Evolutionary conservation across 2,329 filamentous ascomycete species (phyloP).

Genomic region (Clonostachys solani): DNA sequence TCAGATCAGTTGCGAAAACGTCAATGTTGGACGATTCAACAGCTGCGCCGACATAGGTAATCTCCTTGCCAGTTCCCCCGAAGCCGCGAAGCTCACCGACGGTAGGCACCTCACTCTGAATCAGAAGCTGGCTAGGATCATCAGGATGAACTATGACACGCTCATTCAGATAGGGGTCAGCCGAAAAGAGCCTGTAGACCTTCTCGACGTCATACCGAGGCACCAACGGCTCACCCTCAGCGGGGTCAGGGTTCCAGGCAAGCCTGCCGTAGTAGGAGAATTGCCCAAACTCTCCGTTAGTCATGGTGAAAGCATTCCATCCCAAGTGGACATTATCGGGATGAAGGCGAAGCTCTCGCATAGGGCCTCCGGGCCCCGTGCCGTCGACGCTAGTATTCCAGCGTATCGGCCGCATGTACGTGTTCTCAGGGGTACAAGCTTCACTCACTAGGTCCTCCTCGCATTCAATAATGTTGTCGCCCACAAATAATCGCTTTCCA

Average conservation of each 20-base stretch:
- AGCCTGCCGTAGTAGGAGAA: not conserved
- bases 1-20: conserved; percentile 27
- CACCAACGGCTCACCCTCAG: not conserved
- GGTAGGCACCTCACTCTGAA: conserved; percentile 12
- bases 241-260: not conserved
- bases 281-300: not conserved
- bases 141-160: too few species aligned
- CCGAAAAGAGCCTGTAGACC: not conserved
- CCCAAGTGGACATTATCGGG: conserved; percentile 32
- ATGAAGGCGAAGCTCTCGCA: conserved; percentile 34
- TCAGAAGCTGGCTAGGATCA: not conserved
- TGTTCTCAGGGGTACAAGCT: conserved; percentile 22
- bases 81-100: conserved; percentile 37
- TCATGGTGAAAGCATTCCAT: conserved; percentile 23
- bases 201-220: not conserved
- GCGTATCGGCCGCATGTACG: conserved; percentile 29
- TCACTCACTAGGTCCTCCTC: not conserved
- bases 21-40: conserved; percentile 35
- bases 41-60: conserved; percentile 26
- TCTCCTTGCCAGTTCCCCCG: conserved; percentile 25
- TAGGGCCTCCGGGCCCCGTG: conserved; percentile 15
- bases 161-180: too few species aligned
- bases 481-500: not conserved
- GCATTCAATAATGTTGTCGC: not conserved
- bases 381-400: conserved; percentile 23